phyloP scores from a whole-genome alignment of 768 basidiomycete species.

The Phlegmacium glaucopus region DNA sequence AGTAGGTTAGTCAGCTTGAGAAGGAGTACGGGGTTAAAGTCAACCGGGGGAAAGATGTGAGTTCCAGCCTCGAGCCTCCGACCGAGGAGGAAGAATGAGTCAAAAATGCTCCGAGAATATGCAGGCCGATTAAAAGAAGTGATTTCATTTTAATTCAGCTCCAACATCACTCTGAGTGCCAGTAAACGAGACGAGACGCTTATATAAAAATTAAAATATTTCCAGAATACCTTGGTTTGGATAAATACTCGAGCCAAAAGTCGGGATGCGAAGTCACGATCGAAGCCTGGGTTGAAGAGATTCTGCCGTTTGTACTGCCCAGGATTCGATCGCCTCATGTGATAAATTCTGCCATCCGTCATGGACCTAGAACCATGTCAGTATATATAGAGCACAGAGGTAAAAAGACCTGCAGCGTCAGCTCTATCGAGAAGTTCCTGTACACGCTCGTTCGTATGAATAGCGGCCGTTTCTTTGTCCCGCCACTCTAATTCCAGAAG shows the following conservation, averaged over 20 bases:
- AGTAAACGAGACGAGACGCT: too few species aligned
- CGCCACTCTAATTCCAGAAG: slow-evolving; percentile 45
- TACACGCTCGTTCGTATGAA: slow-evolving; percentile 43
- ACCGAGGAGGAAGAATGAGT: too few species aligned
- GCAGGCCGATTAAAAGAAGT: too few species aligned
- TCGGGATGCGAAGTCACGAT: slow-evolving; percentile 11
- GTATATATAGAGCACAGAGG: not conserved
- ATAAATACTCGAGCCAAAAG: not conserved
- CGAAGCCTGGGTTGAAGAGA: slow-evolving; percentile 31
- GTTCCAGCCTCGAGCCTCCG: too few species aligned
- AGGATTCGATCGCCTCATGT: slow-evolving; percentile 57
- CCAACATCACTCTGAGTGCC: too few species aligned
- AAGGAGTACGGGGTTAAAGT: too few species aligned
- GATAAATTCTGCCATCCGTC: slow-evolving; percentile 54
- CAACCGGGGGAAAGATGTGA: too few species aligned
- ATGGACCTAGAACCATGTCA: slow-evolving; percentile 34
- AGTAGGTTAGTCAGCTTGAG: too few species aligned
- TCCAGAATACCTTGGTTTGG: not conserved
- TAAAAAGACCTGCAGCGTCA: slow-evolving; percentile 41
- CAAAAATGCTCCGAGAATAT: too few species aligned
- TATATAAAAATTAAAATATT: not conserved
- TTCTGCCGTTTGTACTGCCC: slow-evolving; percentile 50
- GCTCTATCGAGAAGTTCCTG: slow-evolving; percentile 48
- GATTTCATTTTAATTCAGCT: too few species aligned
- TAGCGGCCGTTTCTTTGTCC: slow-evolving; percentile 41